Evolutionary conservation across 139 green algal species (phyloP), one percentile per base, ranked within the genome.

Genomic region (Closterium sp.): DNA sequence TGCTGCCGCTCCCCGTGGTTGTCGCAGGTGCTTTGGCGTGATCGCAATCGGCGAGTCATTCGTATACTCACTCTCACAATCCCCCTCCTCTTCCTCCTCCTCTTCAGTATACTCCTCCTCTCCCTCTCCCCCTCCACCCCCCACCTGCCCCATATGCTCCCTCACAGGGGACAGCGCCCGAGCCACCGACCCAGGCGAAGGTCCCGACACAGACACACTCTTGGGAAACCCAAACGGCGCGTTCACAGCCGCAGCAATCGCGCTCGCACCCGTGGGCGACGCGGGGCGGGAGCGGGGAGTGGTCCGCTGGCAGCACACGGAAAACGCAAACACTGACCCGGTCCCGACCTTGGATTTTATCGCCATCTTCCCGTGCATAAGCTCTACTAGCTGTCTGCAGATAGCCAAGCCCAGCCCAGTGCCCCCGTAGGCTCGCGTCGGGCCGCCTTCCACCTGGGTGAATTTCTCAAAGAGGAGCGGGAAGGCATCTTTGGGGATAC

Each of bases 401-500:
- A 92, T 92, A 27, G 90, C 90, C 9, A 92, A 6, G 2, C 90
- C 90, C 1, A 92, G 73, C 11, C 90, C 90, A 9, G 90, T 91
- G 38, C 90, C 90, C 3, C 90, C 90, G 34, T 92, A 92, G 9
- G 91, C 32, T 4, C 90, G 34, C 9, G 90, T 92, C 1, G 79
- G 91, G 1, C 31, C 38, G 5, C 31, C 86, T 28, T 92, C 32
- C 86, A 92, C 90, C 28, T 91, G 79, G 24, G 90, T 91, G 84
- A 92, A 92, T 19, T 92, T 92, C 90, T 92, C 90, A 91, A 92
- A 92, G 31, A 92, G 79, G 27, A 73, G 38, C 4, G 90, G 90
- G 34, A 92, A 92, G 27, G 73, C 84, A 10, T 89, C 34, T 27
- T 91, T 70, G 1, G 90, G 90, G 86, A 92, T 92, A 24, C 90